Conservation (phyloP, 345 rosid species). For the Lepidium sativum region DNA sequence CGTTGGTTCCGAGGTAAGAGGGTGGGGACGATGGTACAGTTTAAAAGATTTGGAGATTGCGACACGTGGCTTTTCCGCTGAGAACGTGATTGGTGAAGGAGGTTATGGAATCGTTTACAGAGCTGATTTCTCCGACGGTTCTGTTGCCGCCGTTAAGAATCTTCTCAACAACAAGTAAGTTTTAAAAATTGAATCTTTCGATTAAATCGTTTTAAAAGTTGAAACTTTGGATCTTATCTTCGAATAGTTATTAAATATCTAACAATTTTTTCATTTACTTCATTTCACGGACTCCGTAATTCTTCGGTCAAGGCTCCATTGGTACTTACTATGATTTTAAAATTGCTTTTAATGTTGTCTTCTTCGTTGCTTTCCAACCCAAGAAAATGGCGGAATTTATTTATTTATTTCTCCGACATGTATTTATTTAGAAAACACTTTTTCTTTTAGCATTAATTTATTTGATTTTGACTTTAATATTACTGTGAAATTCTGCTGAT, state of each 20-base stretch:
- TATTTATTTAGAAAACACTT: background rate
- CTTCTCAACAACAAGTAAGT: slow-evolving; percentile 86
- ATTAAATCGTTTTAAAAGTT: background rate
- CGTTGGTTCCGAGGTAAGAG: slow-evolving; percentile 42
- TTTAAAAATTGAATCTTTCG: background rate
- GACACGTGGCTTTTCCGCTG: slow-evolving; percentile 71
- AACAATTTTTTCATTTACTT: slow-evolving; percentile 16
- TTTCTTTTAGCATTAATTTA: background rate
- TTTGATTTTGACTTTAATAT: slow-evolving; percentile 7
- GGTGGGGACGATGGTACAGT: slow-evolving; percentile 93
- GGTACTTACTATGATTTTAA: slow-evolving; percentile 15
- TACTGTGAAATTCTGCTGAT: background rate
- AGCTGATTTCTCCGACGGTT: slow-evolving; percentile 65
- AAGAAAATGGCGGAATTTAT: slow-evolving; percentile 4
- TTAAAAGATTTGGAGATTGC: slow-evolving; percentile 82
- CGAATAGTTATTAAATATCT: slow-evolving; percentile 1
- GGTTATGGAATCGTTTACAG: slow-evolving; percentile 86
- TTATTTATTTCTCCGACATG: slow-evolving; percentile 8
- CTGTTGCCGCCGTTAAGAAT: slow-evolving; percentile 84
- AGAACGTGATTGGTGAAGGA: slow-evolving; percentile 87
- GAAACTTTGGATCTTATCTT: background rate
- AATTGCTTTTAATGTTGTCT: background rate
- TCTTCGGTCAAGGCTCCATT: slow-evolving; percentile 28
- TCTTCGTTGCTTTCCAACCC: slow-evolving; percentile 9
- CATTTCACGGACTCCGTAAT: slow-evolving; percentile 29